Base-by-base conservation (phyloP, 2,329 filamentous ascomycete genomes). In the Xylariaceae sp. region DNA sequence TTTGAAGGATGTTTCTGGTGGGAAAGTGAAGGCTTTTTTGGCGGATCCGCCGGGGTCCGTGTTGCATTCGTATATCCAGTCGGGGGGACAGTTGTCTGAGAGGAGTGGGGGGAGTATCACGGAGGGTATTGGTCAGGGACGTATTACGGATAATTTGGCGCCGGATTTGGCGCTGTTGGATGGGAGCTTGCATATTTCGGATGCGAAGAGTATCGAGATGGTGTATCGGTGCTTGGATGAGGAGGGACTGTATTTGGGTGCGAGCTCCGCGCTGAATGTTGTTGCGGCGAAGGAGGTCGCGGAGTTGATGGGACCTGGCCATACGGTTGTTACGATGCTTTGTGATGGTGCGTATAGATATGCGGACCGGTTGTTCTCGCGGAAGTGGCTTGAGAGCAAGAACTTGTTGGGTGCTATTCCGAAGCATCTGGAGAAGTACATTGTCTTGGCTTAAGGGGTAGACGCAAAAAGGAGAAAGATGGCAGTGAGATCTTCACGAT, bases 291-390 rank as follows among this genome's bases (percentile, higher is more conserved):
- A 93, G 77, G 90, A 97, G 76, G 88, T 97, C 35, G 94, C 94
- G 0, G 86, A 94, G 81, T 90, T 90, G 77, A 77, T 99, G 62
- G 94, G 94, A 37, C 88, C 85, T 67, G 92, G 93, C 8, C 85
- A 93, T 74, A 97, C 90, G 0, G 89, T 99, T 23, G 94, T 97
- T 51, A 99, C 94, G 1, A 84, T 97, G 59, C 82, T 99, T 50
- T 96, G 91, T 71, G 94, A 99, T 73, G 94, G 94, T 61, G 94
- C 94, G n/a, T 97, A 99, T 73, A 80, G 94, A 70, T 99, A 99
- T 73, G 94, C 94, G 4, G 94, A 99, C 65, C 82, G 94, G 41
- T 74, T 99, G 63, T 99, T 99, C 77, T 96, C 90, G 51, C 85
- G 85, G 74, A 92, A 88, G 74, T 99, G 94, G 94, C 77, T 99